Base-by-base conservation (phyloP, 1,284 basidiomycete species). In the Rhodotorula glutinis region DNA sequence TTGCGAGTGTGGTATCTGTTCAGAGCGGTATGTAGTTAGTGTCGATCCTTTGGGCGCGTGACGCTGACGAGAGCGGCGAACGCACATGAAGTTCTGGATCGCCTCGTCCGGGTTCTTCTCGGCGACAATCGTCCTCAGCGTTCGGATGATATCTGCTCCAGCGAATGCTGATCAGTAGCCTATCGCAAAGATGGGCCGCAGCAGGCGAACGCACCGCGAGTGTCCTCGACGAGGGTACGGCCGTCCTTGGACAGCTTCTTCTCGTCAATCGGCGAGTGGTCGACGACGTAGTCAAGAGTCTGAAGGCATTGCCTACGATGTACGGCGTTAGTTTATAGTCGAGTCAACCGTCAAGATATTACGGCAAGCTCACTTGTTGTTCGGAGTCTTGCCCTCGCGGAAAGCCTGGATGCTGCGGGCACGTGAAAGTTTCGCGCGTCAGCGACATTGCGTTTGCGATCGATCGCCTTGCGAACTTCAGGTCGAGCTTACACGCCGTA, bases 41-140 rank as follows among this genome's bases (percentile, higher is more conserved):
- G 1, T 1, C 16, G 2, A 7, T 33, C 16, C 5, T n/a, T 3
- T 10, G 5, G 1, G 13, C 3, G 43, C 23, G 30, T 41, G 3
- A 4, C 11, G 30, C n/a, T 2, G 43, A 16, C n/a, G 11, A n/a
- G 33, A 5, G 33, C 11, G 11, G 33, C 5, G 10, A 2, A 49
- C 66, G 25, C 86, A 92, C 54, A 92, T 78, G 72, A 92, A 92
- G 70, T 75, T 72, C 62, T 75, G 92, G 78, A 95, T 83, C 51
- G 94, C 83, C 81, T 95, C 91, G 76, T 94, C 92, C 33, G 83
- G 81, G 79, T 96, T 96, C 85, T 95, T 95, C 73, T 80, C 77
- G 57, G 74, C 65, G 54, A 72, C 67, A 54, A 66, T 69, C 29
- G 61, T 46, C 60, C 66, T 62, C 19, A 67, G 54, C 21, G 53